Evolutionary conservation across 768 basidiomycete species (phyloP), one percentile per base, ranked within the genome.

Genomic region (Hemileccinum rubropunctum): DNA sequence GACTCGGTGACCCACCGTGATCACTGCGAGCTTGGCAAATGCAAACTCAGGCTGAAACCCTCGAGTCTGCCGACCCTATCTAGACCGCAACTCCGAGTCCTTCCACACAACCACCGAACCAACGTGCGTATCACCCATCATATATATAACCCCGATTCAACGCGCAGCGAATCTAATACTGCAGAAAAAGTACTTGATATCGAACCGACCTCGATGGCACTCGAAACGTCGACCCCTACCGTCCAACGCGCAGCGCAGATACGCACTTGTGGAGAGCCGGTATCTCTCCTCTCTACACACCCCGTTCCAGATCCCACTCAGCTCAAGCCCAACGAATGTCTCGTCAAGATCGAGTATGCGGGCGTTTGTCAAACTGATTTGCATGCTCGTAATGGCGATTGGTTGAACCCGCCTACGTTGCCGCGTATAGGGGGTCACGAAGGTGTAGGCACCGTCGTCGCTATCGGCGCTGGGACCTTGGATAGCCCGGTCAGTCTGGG

Each of bases 401-500:
- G 74, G 58, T 0, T 13, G 0, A 8, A n/a, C 17, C 52, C 51
- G 12, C 63, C 58, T 7, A 53, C 52, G 6, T 69, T 76, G 66
- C 42, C 63, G 59, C 28, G 57, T 51, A 58, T 75, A 20, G 74
- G 73, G 1, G 75, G 77, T 0, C 77, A 77, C 58, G 76, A 78
- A 52, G 76, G 77, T n/a, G 73, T 71, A 3, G 77, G 77, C 21
- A 57, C 50, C 35, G 57, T 80, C 50, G 73, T 76, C 17, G 76
- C 74, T 15, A 73, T 80, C 33, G 76, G 66, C 20, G 58, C 69
- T 8, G 58, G 69, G 45, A 69, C 71, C 1, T 17, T 45, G 10
- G 53, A 58, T 3, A 67, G 66, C 28, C 57, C 54, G 2, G 63
- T 73, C 47, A 67, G 60, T 20, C 15, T 74, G 39, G 76, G 73